Percentiles rank a stretch among this genome's conserved stretches.
These are phyloP conservation scores for Alternaria panax DNA, from an alignment of 2,329 filamentous ascomycete species.

Conservation along the genomic window DNA sequence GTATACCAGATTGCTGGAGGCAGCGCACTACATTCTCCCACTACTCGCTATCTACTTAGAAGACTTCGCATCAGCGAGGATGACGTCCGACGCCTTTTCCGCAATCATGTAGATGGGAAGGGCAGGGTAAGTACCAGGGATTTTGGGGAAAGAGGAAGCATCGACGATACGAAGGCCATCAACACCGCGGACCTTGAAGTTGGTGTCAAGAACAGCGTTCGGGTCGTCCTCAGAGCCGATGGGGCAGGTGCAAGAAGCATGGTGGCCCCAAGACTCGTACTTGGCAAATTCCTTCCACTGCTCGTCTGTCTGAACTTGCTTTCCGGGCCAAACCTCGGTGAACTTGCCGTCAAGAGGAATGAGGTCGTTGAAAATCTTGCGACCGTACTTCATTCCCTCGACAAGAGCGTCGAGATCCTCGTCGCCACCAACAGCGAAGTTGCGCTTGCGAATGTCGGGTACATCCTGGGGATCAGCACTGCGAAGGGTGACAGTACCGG, in stretches of 20 bases:
- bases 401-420: slow-evolving; percentile 61
- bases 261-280: slow-evolving; percentile 57
- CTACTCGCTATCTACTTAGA: neutral
- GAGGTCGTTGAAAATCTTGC: slow-evolving; percentile 51
- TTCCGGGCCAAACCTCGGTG: slow-evolving; percentile 58
- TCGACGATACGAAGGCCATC: slow-evolving; percentile 60
- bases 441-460: slow-evolving; percentile 60
- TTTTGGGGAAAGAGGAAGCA: slow-evolving; percentile 40
- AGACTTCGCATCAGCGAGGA: slow-evolving; percentile 46
- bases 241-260: slow-evolving; percentile 64
- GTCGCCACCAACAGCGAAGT: slow-evolving; percentile 25
- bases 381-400: slow-evolving; percentile 63
- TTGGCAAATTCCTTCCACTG: slow-evolving; percentile 49
- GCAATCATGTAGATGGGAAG: slow-evolving; percentile 63
- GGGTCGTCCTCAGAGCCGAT: slow-evolving; percentile 61
- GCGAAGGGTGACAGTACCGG: slow-evolving; percentile 66
- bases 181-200: slow-evolving; percentile 62
- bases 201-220: slow-evolving; percentile 62
- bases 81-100: slow-evolving; percentile 69
- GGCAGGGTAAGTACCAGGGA: slow-evolving; percentile 62
- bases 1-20: neutral
- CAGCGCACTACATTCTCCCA: neutral
- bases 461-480: slow-evolving; percentile 68
- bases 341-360: slow-evolving; percentile 56
- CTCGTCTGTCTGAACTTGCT: slow-evolving; percentile 52